Conservation (phyloP, 345 rosid genomes). For the Cardiospermum halicacabum region DNA sequence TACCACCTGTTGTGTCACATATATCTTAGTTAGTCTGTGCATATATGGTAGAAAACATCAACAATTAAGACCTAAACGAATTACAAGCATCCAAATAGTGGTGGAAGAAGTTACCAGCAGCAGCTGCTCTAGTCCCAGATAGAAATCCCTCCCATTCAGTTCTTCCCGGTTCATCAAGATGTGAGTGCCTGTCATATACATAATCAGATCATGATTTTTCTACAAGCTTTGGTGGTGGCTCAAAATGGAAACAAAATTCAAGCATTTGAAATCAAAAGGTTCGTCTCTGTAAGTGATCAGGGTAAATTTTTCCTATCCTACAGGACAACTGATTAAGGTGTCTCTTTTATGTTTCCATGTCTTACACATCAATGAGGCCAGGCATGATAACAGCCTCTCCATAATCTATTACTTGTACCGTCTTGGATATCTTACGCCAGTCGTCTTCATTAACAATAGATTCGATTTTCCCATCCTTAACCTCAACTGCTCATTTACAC, state of each 20-base stretch:
- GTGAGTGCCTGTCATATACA: constrained; percentile 63
- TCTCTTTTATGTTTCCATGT: not conserved
- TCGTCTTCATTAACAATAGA: constrained; percentile 59
- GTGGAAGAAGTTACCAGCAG: constrained; percentile 58
- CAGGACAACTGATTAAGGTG: not conserved
- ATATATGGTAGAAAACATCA: not conserved
- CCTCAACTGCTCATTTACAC: constrained; percentile 53
- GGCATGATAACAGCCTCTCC: constrained; percentile 95
- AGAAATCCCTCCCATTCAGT: constrained; percentile 97
- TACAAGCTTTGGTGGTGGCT: not conserved
- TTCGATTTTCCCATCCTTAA: constrained; percentile 48
- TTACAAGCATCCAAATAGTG: too few species aligned
- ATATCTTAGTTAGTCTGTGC: not conserved
- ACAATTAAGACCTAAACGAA: not conserved
- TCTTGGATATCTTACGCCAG: constrained; percentile 44
- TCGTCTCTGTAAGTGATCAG: too few species aligned
- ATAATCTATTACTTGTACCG: constrained; percentile 52
- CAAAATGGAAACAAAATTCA: not conserved
- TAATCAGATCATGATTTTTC: not conserved
- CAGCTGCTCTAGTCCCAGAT: constrained; percentile 96
- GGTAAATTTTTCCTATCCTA: not conserved
- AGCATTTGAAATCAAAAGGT: too few species aligned
- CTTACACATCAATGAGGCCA: constrained; percentile 91
- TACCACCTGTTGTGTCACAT: constrained; percentile 52
- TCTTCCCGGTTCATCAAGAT: constrained; percentile 99